Percentiles rank a stretch among this genome's conserved stretches.
These are phyloP conservation scores for Aegilops speltoides DNA, from an alignment of 176 grass and related monocot genomes.

Conservation along the genomic window DNA sequence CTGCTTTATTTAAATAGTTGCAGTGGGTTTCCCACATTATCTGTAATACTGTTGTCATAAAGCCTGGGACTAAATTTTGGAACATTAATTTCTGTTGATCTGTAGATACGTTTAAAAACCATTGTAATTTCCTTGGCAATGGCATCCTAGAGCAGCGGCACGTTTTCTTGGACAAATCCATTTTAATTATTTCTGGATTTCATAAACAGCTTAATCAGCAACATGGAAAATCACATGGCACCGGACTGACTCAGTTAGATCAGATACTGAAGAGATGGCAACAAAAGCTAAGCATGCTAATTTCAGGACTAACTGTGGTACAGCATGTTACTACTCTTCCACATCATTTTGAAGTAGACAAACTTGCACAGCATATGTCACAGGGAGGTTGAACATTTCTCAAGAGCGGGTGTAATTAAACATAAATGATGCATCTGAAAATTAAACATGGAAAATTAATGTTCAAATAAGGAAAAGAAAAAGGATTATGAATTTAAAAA, in stretches of 20 bases:
- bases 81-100: not conserved
- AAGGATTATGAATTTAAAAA: not conserved
- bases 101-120: not conserved
- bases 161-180: not conserved
- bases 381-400: not conserved
- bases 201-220: not conserved
- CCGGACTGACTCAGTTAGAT: not conserved
- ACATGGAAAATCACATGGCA: not conserved
- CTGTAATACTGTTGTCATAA: constrained; percentile 1
- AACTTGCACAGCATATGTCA: too few relatives aligned
- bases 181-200: not conserved
- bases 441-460: not conserved
- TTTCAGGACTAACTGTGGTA: not conserved
- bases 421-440: not conserved
- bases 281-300: not conserved
- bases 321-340: not conserved
- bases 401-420: not conserved
- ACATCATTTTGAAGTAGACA: not conserved
- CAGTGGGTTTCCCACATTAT: not conserved
- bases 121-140: not conserved
- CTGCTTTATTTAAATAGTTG: not conserved
- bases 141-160: not conserved
- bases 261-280: constrained; percentile 3
- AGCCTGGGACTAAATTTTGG: not conserved
- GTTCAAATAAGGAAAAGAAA: too few relatives aligned